Base-by-base conservation (phyloP, 306 rosid species). In the Cicer arietinum region DNA sequence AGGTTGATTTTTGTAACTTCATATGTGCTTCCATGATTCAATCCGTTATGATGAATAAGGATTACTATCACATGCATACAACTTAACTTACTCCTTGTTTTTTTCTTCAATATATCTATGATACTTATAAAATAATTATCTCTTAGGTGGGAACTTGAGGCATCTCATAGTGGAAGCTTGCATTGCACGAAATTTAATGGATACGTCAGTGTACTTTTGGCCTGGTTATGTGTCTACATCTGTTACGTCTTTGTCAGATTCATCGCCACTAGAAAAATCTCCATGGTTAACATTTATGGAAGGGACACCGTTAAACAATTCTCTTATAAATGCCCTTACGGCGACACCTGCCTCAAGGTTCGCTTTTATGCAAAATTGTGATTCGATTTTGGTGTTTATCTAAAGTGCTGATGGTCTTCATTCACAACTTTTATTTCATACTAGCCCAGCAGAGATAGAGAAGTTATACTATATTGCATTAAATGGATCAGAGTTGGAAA, bases 111-210 rank as follows among this genome's bases (percentile, higher is more conserved):
- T 47, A 64, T 70, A 30, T 85, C 40, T 14, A 54, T 56, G 71
- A 77, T 70, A 67, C 47, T 81, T 77, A 39, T 51, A 77, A 60
- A 77, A 48, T 78, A 63, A 74, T 69, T 74, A 61, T 66, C 83
- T 82, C 80, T 84, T 85, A 89, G 97, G 85, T 11, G 97, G 91
- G 59, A 83, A 86, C 87, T 84, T 91, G 92, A 77, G 90, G 80
- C 97, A 91, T 84, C 97, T 91, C 39, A 86, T 89, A 62, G 89
- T 89, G 77, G 97, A 91, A 79, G 94, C 97, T 73, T 91, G 92
- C 86, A 86, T 91, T 57, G 88, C 94, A 46, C 89, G 97, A 78
- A 78, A 82, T 74, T 85, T 91, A 76, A 73, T 89, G 30, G 92
- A 89, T 77, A 81, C 90, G 20, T 89, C 97, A 14, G 92, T 82